A percentile compares a stretch with the other conserved stretches of the same genome.
Evolutionary conservation across 306 rosid genomes (phyloP).

Genomic region (Calophaca sinica): DNA sequence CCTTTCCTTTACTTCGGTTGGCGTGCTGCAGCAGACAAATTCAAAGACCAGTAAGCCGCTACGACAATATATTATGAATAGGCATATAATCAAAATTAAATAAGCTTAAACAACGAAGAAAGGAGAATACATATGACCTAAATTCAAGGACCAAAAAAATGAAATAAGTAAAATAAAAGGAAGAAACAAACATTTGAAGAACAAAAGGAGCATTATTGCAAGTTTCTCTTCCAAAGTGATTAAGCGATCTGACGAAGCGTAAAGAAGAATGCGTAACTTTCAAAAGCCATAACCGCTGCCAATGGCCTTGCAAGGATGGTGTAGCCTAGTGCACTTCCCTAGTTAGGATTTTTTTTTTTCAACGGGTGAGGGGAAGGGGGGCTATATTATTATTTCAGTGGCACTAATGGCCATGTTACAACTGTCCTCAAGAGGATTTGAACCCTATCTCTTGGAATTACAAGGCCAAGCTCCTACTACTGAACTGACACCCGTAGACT

Average conservation of each 20-base stretch:
- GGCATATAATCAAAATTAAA: background rate
- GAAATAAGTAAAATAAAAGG: background rate
- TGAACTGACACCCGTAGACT: no score
- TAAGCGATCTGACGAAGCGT: background rate
- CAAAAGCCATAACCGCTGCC: background rate
- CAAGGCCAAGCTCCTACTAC: no score
- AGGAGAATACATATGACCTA: background rate
- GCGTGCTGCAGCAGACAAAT: conserved; percentile 70
- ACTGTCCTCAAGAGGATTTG: no score
- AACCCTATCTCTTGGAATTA: no score
- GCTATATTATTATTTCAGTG: no score
- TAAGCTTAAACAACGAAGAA: background rate
- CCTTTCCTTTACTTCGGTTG: conserved; percentile 91
- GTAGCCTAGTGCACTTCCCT: conserved; percentile 13
- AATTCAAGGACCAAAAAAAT: background rate
- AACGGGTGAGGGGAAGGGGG: no score
- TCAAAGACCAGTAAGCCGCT: conserved; percentile 26
- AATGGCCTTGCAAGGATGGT: conserved; percentile 22
- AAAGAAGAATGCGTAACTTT: background rate
- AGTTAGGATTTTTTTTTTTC: background rate
- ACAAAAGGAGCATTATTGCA: background rate
- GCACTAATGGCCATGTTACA: no score
- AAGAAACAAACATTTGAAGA: background rate
- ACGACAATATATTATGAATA: conserved; percentile 4
- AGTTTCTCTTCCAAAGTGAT: conserved; percentile 11